Base-by-base conservation (phyloP, 345 rosid species). In the Iberis pinnata region DNA sequence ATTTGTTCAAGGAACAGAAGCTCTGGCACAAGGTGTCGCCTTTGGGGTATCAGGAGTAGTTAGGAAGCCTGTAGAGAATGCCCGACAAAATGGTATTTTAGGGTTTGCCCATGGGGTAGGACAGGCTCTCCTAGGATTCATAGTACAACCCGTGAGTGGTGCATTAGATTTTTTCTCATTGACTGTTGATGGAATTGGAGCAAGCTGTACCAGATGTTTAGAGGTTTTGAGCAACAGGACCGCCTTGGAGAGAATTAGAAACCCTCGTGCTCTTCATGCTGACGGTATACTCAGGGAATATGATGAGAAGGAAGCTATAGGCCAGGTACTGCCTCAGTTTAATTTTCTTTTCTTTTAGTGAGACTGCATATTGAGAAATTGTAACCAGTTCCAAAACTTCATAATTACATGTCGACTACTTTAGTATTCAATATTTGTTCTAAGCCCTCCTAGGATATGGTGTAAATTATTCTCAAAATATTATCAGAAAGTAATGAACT, bases 91-190 rank as follows among this genome's bases (percentile, higher is more conserved):
- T 72, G 98, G 98, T 64, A 58, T 81, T 40, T 59, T 83, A 31
- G 98, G 98, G 65, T 79, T 92, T 77, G 98, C 93, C 46, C 89
- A 85, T 74, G 98, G 98, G 59, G 73, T 92, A 43, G 98, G 96
- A 50, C 85, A 78, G 43, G 98, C 89, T 50, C 77, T 78, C 56
- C 33, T 92, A 60, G 98, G 98, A 52, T 74, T 81, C 68, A 36
- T 92, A 37, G 88, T 83, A 54, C 98, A 92, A 61, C 98, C 98
- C 25, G 72, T 88, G 56, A 92, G 98, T 60, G 98, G 98, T 38
- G 98, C 88, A 68, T 75, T 88, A 61, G 98, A 92, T 69, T 92
- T 92, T 62, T 72, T 92, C 76, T 92, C 98, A 13, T 66, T 92
- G 78, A 81, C 98, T 29, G 95, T 92, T 20, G 88, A 81, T 67